These are phyloP conservation scores for Trichophyton mentagrophytes DNA, from an alignment of 2,329 filamentous ascomycete species.

Conservation along the genomic window DNA sequence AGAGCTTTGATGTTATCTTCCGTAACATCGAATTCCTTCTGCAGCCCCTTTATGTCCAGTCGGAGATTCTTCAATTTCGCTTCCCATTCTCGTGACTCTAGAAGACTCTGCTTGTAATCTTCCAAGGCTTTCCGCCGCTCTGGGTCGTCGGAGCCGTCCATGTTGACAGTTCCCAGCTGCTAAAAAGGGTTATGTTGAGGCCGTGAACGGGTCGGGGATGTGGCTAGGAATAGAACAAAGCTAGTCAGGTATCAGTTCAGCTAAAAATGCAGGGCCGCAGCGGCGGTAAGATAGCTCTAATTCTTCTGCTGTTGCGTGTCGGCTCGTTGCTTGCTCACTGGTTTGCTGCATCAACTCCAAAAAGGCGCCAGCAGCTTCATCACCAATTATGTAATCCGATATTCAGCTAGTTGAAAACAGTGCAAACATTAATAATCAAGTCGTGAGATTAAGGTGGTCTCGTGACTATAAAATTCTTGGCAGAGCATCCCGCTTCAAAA, in stretches of 20 bases:
- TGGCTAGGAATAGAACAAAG: too few species aligned
- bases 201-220: neutral
- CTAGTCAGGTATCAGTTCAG: neutral
- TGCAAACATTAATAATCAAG: neutral
- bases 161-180: constrained; percentile 9
- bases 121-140: constrained; percentile 57
- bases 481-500: neutral
- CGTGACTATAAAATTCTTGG: neutral
- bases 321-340: neutral
- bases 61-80: constrained; percentile 90
- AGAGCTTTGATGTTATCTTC: constrained; percentile 99
- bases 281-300: neutral
- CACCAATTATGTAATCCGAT: neutral
- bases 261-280: neutral
- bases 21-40: constrained; percentile 90
- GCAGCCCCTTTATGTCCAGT: constrained; percentile 87
- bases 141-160: constrained; percentile 33
- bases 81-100: constrained; percentile 97
- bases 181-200: neutral
- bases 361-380: neutral
- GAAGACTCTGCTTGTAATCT: constrained; percentile 65
- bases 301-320: neutral
- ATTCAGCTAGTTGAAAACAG: neutral
- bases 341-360: neutral
- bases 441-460: too few species aligned